Percentiles rank a stretch among this genome's conserved stretches.
phyloP scores from a whole-genome alignment of 1,284 basidiomycete genomes.

The Anthracocystis walkeri region DNA sequence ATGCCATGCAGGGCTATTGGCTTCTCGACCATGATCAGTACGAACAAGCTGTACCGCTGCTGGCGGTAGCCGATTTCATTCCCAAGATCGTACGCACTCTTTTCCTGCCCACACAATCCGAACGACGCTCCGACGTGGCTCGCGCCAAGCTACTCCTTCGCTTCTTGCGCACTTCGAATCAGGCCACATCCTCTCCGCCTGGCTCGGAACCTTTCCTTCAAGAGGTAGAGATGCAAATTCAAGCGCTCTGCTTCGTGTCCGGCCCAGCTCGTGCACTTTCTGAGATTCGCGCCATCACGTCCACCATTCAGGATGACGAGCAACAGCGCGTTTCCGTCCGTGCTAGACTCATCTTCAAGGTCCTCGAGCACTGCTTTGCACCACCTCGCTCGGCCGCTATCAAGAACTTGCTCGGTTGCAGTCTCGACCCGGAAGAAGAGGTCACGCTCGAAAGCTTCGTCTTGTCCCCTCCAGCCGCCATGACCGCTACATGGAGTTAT shows the following conservation, averaged over 20 bases:
- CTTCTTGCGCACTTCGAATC: constrained; percentile 48
- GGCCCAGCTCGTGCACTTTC: constrained; percentile 37
- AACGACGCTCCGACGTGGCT: constrained; percentile 22
- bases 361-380: constrained; percentile 57
- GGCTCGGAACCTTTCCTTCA: constrained; percentile 35
- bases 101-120: constrained; percentile 20
- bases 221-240: constrained; percentile 48
- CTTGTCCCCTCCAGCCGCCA: constrained; percentile 40
- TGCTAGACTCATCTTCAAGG: constrained; percentile 40
- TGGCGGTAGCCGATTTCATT: constrained; percentile 47
- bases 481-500: constrained; percentile 50
- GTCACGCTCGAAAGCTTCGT: constrained; percentile 48
- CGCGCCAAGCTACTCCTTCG: constrained; percentile 48
- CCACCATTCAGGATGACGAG: constrained; percentile 38
- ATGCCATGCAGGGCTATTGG: constrained; percentile 58
- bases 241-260: constrained; percentile 44
- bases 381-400: constrained; percentile 53
- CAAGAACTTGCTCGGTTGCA: constrained; percentile 47
- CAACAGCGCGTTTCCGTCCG: constrained; percentile 35
- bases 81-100: constrained; percentile 51
- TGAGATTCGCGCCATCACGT: constrained; percentile 39
- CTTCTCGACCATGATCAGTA: constrained; percentile 52
- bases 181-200: constrained; percentile 29
- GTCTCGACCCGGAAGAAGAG: constrained; percentile 48
- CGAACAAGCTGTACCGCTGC: constrained; percentile 40